Evolutionary conservation across 1,284 basidiomycete genomes (phyloP), one percentile per base, ranked within the genome.

Genomic region (Xerocomus nothofagi): DNA sequence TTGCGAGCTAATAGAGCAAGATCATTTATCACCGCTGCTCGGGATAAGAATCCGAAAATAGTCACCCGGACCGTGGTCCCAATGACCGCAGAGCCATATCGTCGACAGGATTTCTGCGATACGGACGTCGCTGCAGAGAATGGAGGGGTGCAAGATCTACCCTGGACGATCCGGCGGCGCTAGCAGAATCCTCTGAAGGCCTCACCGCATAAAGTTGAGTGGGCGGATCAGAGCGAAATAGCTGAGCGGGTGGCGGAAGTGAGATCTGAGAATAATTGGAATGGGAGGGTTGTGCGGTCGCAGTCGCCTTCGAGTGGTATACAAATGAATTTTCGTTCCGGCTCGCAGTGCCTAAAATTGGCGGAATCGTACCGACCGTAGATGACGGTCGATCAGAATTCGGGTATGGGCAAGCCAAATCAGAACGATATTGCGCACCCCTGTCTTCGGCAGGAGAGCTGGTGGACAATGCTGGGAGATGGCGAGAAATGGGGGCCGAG

Each of bases 21-120:
- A 54, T 51, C 29, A 47, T 65, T 62, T 51, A 58, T 66, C 52
- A 66, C 57, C 47, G 63, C 30, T 60, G 54, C 26, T 58, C 27
- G 38, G 39, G 33, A 50, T 50, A 34, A 47, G 37, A 53, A 50
- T 30, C 51, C 49, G 44, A 58, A 50, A 66, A 63, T 65, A 63
- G 57, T 67, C 69, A 71, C 64, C 66, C 67, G 30, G 73, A 63
- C 46, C 67, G 67, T 47, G 69, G 69, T 31, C 68, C 64, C 42
- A 87, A 69, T 47, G 75, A 62, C 24, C 82, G 74, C 57, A 88
- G 65, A 34, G 78, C 74, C 51, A 74, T 74, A 57, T 87, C 86
- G 63, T 88, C 85, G 21, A 74, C 62, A n/a, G 80, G 80, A 53
- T 83, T 74, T 50, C 85, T 75, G 39, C 77, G 71, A 55, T 85